phyloP scores from a whole-genome alignment of 2,329 filamentous ascomycete genomes.

The Thielaviopsis punctulata region DNA sequence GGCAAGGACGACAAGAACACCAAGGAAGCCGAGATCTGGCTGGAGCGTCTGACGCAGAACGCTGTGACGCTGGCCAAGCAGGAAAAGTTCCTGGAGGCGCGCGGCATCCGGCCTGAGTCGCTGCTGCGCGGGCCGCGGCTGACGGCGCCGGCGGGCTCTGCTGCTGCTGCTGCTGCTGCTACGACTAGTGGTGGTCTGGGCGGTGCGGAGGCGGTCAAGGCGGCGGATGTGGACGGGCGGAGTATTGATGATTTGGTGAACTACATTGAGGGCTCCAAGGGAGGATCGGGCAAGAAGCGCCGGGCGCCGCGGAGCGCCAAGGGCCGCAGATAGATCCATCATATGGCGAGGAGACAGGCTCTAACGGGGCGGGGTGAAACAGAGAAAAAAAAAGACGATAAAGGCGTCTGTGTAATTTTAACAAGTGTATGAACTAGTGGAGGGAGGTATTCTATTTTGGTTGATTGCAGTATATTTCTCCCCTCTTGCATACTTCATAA shows the following conservation, averaged over 20 bases:
- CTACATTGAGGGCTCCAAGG: constrained; percentile 70
- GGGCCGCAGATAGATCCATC: constrained; percentile 24
- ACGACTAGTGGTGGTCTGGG: no score
- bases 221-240: constrained; percentile 44
- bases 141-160: background rate
- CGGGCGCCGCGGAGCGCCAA: constrained; percentile 21
- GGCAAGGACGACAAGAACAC: constrained; percentile 91
- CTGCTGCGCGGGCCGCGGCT: constrained; percentile 29
- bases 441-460: no score
- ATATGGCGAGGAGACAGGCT: no score
- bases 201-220: constrained; percentile 1
- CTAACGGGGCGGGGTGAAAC: background rate
- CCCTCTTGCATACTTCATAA: no score
- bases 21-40: constrained; percentile 92
- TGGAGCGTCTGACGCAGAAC: constrained; percentile 89
- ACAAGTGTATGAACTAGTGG: background rate
- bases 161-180: constrained; percentile 17
- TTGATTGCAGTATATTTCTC: no score
- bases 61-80: constrained; percentile 90
- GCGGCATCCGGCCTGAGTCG: constrained; percentile 50
- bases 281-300: constrained; percentile 27
- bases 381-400: background rate
- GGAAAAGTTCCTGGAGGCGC: constrained; percentile 67
- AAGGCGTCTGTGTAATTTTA: background rate
- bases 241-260: constrained; percentile 87